Percentiles rank a stretch among this genome's conserved stretches.
Conservation (phyloP, 202 grass and related monocot genomes). For the Schoenoplectus triqueter region DNA sequence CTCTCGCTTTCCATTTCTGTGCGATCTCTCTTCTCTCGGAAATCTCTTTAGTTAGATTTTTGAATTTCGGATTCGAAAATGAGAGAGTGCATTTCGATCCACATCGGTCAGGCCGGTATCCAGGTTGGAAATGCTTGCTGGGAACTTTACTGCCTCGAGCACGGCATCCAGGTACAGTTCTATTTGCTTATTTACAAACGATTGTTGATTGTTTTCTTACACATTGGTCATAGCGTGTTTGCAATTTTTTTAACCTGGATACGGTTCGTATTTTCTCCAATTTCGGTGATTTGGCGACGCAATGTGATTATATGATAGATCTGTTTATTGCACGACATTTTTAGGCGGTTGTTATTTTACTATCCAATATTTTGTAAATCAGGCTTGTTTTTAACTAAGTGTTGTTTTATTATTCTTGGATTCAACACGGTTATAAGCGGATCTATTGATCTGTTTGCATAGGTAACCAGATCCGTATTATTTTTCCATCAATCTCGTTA, state of each 20-base stretch:
- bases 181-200: neutral
- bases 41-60: neutral
- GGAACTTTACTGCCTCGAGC: slow-evolving; percentile 99
- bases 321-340: neutral
- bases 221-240: too few relatives aligned
- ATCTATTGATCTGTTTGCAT: neutral
- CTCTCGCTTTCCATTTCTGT: slow-evolving; percentile 49
- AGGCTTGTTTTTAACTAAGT: neutral
- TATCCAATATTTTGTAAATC: neutral
- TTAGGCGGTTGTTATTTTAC: neutral
- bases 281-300: neutral
- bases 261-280: neutral
- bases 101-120: slow-evolving; percentile 97
- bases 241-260: neutral
- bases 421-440: neutral
- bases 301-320: neutral
- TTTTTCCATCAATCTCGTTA: neutral
- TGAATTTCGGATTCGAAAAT: slow-evolving; percentile 37
- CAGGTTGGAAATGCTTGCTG: slow-evolving; percentile 98
- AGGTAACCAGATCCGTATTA: neutral
- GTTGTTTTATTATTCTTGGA: neutral
- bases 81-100: slow-evolving; percentile 99
- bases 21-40: slow-evolving; percentile 34
- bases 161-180: slow-evolving; percentile 78
- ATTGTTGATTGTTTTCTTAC: neutral